Evolutionary conservation across 1,284 basidiomycete genomes (phyloP).

Genomic region (Xerocomus nothofagi): DNA sequence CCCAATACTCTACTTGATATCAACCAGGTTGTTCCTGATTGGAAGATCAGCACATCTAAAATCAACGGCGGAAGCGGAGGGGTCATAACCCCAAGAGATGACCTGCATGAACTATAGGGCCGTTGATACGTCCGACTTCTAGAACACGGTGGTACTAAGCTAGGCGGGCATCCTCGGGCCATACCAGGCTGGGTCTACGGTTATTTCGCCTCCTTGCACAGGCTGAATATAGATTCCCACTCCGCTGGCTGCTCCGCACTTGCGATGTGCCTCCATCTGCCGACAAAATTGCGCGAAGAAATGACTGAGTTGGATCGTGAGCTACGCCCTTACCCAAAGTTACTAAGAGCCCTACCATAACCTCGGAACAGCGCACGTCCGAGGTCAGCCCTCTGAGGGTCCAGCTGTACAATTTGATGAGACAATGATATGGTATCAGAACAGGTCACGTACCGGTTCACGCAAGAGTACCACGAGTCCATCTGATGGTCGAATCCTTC

Average conservation of each 20-base stretch:
- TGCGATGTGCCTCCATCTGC: slow-evolving; percentile 42
- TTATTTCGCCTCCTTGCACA: slow-evolving; percentile 39
- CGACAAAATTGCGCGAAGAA: slow-evolving; percentile 51
- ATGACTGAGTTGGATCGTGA: slow-evolving; percentile 37
- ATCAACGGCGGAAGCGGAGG: too few relatives aligned
- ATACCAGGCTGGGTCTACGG: slow-evolving; percentile 17
- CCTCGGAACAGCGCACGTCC: slow-evolving; percentile 47
- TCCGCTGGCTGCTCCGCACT: slow-evolving; percentile 36
- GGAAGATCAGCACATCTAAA: too few relatives aligned
- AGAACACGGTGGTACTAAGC: not conserved
- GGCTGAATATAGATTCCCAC: slow-evolving; percentile 53
- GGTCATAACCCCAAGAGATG: too few relatives aligned
- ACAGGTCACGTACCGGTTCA: slow-evolving; percentile 40
- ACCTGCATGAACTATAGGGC: not conserved
- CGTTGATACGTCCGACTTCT: slow-evolving; percentile 9
- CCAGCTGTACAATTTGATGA: slow-evolving; percentile 21
- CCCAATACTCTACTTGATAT: too few relatives aligned
- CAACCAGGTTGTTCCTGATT: too few relatives aligned
- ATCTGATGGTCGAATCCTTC: slow-evolving; percentile 34
- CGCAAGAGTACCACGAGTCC: slow-evolving; percentile 40
- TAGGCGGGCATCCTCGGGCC: too few relatives aligned
- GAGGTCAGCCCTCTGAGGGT: slow-evolving; percentile 30
- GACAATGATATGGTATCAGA: not conserved
- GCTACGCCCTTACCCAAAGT: not conserved
- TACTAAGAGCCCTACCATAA: slow-evolving; percentile 38